These are phyloP conservation scores for Sporothrix euskadiensis DNA, from an alignment of 2,329 filamentous ascomycete genomes.

Conservation along the genomic window DNA sequence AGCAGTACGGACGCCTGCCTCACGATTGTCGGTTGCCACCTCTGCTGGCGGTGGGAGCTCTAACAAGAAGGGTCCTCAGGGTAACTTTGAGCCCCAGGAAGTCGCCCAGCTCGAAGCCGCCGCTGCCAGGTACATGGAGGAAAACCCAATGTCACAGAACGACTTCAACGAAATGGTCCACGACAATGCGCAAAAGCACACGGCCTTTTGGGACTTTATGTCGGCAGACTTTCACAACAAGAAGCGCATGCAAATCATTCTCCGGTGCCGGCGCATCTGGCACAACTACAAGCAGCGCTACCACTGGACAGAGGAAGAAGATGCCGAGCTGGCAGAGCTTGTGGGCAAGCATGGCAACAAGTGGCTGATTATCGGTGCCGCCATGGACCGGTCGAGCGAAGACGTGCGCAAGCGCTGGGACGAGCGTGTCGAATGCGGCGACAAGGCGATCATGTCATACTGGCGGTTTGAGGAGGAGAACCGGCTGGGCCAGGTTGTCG, in stretches of 20 bases:
- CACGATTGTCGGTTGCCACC: neutral
- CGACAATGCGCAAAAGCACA: conserved; percentile 35
- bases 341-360: conserved; percentile 53
- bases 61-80: conserved; percentile 27
- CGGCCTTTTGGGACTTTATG: conserved; percentile 54
- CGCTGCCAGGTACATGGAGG: conserved; percentile 49
- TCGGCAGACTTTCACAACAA: conserved; percentile 51
- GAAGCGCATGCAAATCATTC: conserved; percentile 55
- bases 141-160: conserved; percentile 46
- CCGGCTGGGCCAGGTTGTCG: conserved; percentile 53
- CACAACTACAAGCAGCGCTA: conserved; percentile 65
- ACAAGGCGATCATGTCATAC: conserved; percentile 51
- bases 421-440: conserved; percentile 63
- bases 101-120: conserved; percentile 44
- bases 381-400: conserved; percentile 63
- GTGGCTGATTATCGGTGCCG: conserved; percentile 63
- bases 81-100: conserved; percentile 49
- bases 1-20: neutral
- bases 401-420: conserved; percentile 71
- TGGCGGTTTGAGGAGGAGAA: conserved; percentile 65
- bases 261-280: conserved; percentile 61
- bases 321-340: conserved; percentile 53
- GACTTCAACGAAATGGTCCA: conserved; percentile 53
- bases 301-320: conserved; percentile 60
- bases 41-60: conserved; percentile 1